Base-by-base conservation (phyloP, 805 yeast genomes). In the Tetrapisispora fleetii region DNA sequence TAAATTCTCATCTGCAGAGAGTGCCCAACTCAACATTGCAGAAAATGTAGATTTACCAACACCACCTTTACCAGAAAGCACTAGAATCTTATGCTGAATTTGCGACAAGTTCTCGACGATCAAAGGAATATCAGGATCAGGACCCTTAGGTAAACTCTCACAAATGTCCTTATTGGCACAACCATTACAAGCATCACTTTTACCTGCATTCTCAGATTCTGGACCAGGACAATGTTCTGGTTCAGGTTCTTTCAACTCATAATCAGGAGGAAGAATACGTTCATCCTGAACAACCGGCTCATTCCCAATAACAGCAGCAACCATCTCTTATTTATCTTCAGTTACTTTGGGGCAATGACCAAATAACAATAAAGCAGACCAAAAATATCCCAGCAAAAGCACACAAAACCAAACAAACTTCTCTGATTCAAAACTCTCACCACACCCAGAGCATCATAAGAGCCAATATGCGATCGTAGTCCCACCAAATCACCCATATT, bases 151-250 rank as follows among this genome's bases (percentile, higher is more conserved):
- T 13, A 89, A 72, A 2, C 95, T 78, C 46, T 88, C 83, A 68
- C 99, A 93, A 4, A 91, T 85, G 41, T 75, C 80, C 66, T 93
- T 89, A 67, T 93, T 93, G 16, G 97, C 95, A 70, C 99, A 93
- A 11, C 97, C 96, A 9, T 71, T 76, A 63, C 99, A 93, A 13
- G 98, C 95, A 60, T 87, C 96, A 2, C 87, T 90, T 58, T 84
- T 80, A 8, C 99, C 99, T 2, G 99, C 99, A 47, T 70, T 67
- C 56, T 89, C 97, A 2, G 95, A 83, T 62, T 91, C 96, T 1
- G 98, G 95, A 1, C 99, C 99, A 0, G 99, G 99, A 70, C 99
- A 93, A 66, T 93, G 98, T 62, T 89, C 97, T 1, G 99, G 98
- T 59, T 84, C 95, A 0, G 93, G 89, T 0, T 81, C 86, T 48